Base-by-base conservation (phyloP, 768 basidiomycete genomes). In the Kwoniella botswanensis region DNA sequence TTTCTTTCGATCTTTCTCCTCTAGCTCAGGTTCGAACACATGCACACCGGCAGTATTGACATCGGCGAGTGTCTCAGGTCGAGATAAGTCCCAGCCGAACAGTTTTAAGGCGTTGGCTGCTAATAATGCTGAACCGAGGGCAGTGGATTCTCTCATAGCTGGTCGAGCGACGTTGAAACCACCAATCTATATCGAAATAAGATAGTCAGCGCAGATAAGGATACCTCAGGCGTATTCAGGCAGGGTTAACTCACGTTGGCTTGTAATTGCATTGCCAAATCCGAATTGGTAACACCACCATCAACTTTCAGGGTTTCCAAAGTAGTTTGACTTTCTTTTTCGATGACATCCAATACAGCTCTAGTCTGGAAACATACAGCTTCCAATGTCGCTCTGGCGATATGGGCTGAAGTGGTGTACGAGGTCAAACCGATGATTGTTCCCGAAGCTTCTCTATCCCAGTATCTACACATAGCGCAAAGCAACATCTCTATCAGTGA, bases 131-230 rank as follows among this genome's bases (percentile, higher is more conserved):
- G 94, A 93, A 21, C 97, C 97, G 60, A 99, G 87, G 2, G 97
- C 97, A 17, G 97, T 99, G 2, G 93, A 95, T 83, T 99, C 97
- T 82, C 96, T 86, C 97, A 99, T 99, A 80, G 93, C 90, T 12
- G 96, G 97, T 65, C 97, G 87, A 69, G 95, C 86, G 72, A 99
- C 93, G 35, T 89, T 89, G 84, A 97, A 95, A 15, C 95, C 96
- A 41, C 94, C 93, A 54, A 96, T 86, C 82, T 97, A 91, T 3
- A 93, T 17, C 35, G 6, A 0, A 13, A 26, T 93, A 67, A 67
- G 41, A 62, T 7, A 35, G 4, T 35, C 6, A 7, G 6, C 35
- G 35, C 6, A 35, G 6, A 35, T 35, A 7, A 35, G 35, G 4
- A 35, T 35, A 35, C 35, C 4, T 35, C 4, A 35, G 35, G 35